Evolutionary conservation across 768 basidiomycete genomes (phyloP).

Genomic region (Serendipita sp.): DNA sequence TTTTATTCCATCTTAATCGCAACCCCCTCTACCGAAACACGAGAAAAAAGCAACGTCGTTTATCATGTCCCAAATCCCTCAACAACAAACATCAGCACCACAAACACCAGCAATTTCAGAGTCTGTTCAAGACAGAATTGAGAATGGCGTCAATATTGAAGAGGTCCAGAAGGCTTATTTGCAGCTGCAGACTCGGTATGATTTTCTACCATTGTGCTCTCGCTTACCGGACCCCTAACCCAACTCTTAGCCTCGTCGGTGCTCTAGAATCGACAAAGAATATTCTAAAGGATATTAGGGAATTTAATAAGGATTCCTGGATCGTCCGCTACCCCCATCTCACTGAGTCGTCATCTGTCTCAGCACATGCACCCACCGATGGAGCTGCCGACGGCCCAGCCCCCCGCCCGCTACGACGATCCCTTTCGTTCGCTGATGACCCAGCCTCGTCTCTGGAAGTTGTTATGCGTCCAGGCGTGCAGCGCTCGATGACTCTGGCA

Average conservation of each 20-base stretch:
- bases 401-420: slow-evolving; percentile 36
- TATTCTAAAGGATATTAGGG: slow-evolving; percentile 52
- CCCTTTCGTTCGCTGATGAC: slow-evolving; percentile 76
- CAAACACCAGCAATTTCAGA: neutral
- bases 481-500: slow-evolving; percentile 39
- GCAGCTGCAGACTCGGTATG: slow-evolving; percentile 58
- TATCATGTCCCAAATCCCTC: neutral
- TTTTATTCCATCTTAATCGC: neutral
- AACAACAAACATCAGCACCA: neutral
- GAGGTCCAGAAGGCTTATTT: slow-evolving; percentile 66
- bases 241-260: slow-evolving; percentile 40
- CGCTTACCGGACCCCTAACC: neutral
- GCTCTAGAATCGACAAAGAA: slow-evolving; percentile 61
- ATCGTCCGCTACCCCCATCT: slow-evolving; percentile 77
- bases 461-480: slow-evolving; percentile 36
- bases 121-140: slow-evolving; percentile 9
- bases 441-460: slow-evolving; percentile 53
- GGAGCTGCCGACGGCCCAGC: slow-evolving; percentile 21
- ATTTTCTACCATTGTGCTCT: neutral
- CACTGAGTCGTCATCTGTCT: slow-evolving; percentile 14
- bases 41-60: neutral
- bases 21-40: neutral
- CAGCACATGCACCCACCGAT: neutral
- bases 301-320: slow-evolving; percentile 80
- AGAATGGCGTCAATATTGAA: slow-evolving; percentile 28